Evolutionary conservation across 2,329 filamentous ascomycete species (phyloP), one percentile per base, ranked within the genome.

Genomic region (Pyrenophora teres): DNA sequence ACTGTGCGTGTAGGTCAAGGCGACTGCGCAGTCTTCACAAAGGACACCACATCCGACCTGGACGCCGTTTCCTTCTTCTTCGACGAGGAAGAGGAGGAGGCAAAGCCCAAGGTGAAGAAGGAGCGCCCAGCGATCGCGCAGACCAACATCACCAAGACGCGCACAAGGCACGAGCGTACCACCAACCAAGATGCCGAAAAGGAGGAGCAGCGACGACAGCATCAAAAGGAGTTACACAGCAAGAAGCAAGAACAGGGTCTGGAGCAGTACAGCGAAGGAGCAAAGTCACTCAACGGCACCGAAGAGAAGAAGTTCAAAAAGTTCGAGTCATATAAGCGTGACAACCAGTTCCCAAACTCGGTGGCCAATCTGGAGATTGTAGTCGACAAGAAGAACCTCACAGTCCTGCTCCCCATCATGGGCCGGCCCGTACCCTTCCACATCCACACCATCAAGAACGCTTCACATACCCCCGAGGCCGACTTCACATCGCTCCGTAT

Each of bases 31-130:
- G 86, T 97, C 23, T 97, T 99, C 76, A 99, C 94, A 15, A 92
- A 91, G 52, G 92, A 97, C 70, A 92, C 93, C 0, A 87, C 92
- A 2, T 89, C 90, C 23, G 93, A 96, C 68, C 85, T 96, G 52
- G 94, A 97, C 67, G 92, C 92, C 3, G 93, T 93, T 33, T 96
- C 93, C 0, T 99, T 99, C 80, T 97, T 97, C 77, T 99, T 99
- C 80, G 96, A 96, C 70, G 93, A 97, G 63, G 92, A 96, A 62
- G 85, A 90, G 57, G 87, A 91, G 72, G 83, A 89, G 8, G 89
- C 90, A n/a, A 95, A 94, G 68, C 80, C 82, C 63, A 95, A 95
- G 75, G 87, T 92, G 64, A 95, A 94, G 81, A 91, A 87, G 74
- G 88, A 94, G 64, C 85, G 88, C 37, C 92, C 90, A 50, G 92